These are phyloP conservation scores for Eucalyptus leucophloia DNA, from an alignment of 345 rosid species.

Conservation along the genomic window DNA sequence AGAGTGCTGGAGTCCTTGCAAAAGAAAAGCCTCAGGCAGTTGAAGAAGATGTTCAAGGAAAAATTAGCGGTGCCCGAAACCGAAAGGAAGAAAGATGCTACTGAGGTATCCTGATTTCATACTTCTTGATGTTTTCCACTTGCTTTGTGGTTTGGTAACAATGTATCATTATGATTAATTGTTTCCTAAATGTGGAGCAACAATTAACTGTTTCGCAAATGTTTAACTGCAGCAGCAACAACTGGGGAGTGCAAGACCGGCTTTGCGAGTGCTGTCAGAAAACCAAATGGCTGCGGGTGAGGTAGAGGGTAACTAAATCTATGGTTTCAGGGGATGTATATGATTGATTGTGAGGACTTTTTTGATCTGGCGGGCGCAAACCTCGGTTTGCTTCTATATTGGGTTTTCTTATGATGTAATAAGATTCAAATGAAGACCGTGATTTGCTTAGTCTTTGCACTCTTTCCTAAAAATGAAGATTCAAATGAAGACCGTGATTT, in stretches of 20 bases:
- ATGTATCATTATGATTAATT: not conserved
- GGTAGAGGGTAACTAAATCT: not conserved
- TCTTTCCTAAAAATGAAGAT: not conserved
- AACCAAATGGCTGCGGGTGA: not conserved
- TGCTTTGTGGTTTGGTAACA: not conserved
- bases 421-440: not conserved
- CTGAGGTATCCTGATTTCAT: not conserved
- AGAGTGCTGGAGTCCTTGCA: not conserved
- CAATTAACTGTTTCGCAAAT: not conserved
- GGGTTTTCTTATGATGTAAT: not conserved
- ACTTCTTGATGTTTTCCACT: not conserved
- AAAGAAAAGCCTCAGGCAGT: constrained; percentile 1
- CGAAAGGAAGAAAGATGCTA: not conserved
- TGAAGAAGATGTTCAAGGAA: constrained; percentile 1
- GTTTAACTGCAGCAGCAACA: not conserved
- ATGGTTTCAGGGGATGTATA: not conserved
- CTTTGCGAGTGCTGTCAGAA: not conserved
- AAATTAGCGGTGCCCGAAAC: not conserved
- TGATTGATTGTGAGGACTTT: not conserved
- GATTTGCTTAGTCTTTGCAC: not conserved
- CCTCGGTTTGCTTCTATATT: not conserved
- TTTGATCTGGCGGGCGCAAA: not conserved
- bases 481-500: not conserved
- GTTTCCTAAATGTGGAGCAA: not conserved
- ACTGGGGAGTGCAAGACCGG: not conserved